phyloP scores from a whole-genome alignment of 495 filamentous ascomycete species.

The Rostrohypoxylon terebratum region DNA sequence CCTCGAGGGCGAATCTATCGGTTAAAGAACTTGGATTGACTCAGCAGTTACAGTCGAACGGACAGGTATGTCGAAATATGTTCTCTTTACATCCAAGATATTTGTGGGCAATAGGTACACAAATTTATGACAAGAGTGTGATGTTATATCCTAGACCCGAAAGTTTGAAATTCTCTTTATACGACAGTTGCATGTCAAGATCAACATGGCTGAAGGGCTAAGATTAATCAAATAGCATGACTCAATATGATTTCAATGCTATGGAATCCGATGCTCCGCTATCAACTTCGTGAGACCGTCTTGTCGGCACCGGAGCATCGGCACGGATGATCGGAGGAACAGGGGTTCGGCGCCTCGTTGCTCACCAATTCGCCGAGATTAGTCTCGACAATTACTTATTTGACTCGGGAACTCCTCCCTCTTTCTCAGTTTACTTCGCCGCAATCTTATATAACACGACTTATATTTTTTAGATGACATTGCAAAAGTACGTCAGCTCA shows the following conservation, averaged over 20 bases:
- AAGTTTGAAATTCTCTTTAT: too few species aligned
- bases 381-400: not conserved
- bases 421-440: not conserved
- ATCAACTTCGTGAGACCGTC: not conserved
- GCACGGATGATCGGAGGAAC: constrained; percentile 31
- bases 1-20: not conserved
- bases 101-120: too few species aligned
- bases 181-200: too few species aligned
- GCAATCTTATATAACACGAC: not conserved
- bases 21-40: not conserved
- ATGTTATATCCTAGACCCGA: not conserved
- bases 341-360: not conserved
- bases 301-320: constrained; percentile 14
- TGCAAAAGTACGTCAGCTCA: not conserved
- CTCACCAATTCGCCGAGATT: not conserved
- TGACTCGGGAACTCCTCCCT: not conserved
- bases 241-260: not conserved
- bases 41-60: too few species aligned
- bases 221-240: not conserved
- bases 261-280: constrained; percentile 17
- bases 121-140: not conserved
- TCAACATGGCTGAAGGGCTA: not conserved
- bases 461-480: not conserved
- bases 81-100: too few species aligned
- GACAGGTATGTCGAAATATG: too few species aligned